phyloP scores from a whole-genome alignment of 2,329 filamentous ascomycete species.

The Ceratocystis harringtonii region DNA sequence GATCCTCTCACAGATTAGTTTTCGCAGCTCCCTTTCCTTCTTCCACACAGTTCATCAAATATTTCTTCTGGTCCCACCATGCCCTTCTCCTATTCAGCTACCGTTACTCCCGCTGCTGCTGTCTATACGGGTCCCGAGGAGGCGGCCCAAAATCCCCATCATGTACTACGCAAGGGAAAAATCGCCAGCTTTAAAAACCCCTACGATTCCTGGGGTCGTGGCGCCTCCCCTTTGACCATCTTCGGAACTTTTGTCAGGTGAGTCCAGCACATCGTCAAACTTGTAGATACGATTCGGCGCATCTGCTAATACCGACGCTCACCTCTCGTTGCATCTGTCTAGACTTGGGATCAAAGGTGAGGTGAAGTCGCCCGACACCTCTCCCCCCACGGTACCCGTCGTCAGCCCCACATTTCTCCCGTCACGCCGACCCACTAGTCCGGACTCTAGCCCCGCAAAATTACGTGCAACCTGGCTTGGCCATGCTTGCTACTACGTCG shows the following conservation, averaged over 20 bases:
- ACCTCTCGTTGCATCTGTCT: too few species aligned
- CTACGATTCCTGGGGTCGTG: conserved; percentile 31
- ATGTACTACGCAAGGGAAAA: conserved; percentile 26
- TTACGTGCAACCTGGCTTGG: conserved; percentile 88
- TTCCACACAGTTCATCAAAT: not conserved
- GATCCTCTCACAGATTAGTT: too few species aligned
- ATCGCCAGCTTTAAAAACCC: conserved; percentile 35
- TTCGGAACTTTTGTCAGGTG: conserved; percentile 10
- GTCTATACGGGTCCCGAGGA: conserved; percentile 21
- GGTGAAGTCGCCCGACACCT: conserved; percentile 41
- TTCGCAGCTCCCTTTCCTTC: too few species aligned
- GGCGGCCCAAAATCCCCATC: conserved; percentile 27
- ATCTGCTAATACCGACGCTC: too few species aligned
- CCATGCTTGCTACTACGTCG: conserved; percentile 85
- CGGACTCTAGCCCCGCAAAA: conserved; percentile 27
- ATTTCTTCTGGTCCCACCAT: not conserved
- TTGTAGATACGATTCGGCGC: too few species aligned
- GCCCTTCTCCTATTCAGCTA: conserved; percentile 12
- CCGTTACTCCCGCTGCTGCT: conserved; percentile 21
- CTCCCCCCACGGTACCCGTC: conserved; percentile 50
- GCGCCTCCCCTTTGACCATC: conserved; percentile 10
- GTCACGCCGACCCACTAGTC: conserved; percentile 32
- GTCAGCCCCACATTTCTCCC: conserved; percentile 52
- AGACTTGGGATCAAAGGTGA: conserved; percentile 30
- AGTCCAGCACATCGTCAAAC: not conserved